Percentiles rank a stretch among this genome's conserved stretches.
Conservation (phyloP, 305 asterid genomes). For the Andrographis paniculata region DNA sequence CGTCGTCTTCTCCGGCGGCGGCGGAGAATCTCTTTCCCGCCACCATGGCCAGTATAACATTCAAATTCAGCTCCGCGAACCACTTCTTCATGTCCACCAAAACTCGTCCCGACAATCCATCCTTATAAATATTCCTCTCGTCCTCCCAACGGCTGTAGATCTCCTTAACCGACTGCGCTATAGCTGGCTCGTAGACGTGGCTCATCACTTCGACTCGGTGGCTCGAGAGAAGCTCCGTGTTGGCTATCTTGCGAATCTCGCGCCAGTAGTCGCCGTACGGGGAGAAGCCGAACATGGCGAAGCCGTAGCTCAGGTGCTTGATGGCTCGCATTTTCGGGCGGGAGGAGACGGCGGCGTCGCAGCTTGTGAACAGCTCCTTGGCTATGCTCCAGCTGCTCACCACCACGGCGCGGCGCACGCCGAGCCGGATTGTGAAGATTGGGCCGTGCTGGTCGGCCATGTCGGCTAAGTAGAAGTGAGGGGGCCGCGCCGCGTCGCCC, state of each 20-base stretch:
- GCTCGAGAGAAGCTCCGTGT: conserved; percentile 12
- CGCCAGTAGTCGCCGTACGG: conserved; percentile 30
- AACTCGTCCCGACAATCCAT: conserved; percentile 6
- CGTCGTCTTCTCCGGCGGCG: not conserved
- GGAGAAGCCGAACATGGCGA: conserved; percentile 24
- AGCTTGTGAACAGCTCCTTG: conserved; percentile 24
- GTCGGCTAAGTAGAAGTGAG: conserved; percentile 9
- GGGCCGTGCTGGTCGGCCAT: conserved; percentile 12
- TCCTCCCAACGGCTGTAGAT: conserved; percentile 18
- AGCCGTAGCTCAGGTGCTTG: conserved; percentile 20
- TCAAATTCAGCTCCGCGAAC: conserved; percentile 24
- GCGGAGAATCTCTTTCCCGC: conserved; percentile 21
- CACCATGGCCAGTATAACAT: conserved; percentile 21
- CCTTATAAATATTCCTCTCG: no score
- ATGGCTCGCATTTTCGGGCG: conserved; percentile 18
- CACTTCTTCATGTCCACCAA: conserved; percentile 25
- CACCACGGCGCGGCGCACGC: conserved; percentile 20
- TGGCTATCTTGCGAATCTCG: conserved; percentile 2
- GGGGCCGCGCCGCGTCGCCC: not conserved
- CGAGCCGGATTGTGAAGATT: conserved; percentile 20
- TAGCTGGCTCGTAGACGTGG: conserved; percentile 18
- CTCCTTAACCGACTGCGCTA: conserved; percentile 4
- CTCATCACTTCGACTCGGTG: conserved; percentile 22
- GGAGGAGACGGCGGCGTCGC: conserved; percentile 18
- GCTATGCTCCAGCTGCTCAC: conserved; percentile 20